Base-by-base conservation (phyloP, 2,329 filamentous ascomycete species). In the Cladosporium velox region DNA sequence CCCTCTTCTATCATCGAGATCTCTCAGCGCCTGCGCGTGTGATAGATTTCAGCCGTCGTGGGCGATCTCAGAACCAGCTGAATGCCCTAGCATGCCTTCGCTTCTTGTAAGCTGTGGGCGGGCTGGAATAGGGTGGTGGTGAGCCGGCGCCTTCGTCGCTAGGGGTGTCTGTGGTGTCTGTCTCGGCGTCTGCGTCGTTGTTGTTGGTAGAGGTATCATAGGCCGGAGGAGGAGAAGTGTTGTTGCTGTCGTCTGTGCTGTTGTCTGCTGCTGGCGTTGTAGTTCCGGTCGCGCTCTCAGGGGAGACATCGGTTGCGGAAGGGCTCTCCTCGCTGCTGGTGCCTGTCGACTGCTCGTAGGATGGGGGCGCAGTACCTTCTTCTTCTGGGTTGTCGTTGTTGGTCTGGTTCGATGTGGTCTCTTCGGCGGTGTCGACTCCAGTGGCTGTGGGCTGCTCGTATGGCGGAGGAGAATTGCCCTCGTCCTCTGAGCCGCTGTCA, bases 11-110 rank as follows among this genome's bases (percentile, higher is more conserved):
- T 55, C 52, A 34, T 55, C 38, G 1, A 15, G 32, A 21, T 10
- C 10, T 58, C 4, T 58, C 55, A 58, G 55, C 55, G 55, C 34
- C 55, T 7, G 55, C 55, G 34, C 34, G 34, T 24, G 18, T 24
- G 18, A 34, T 11, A 15, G 11, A 10, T 15, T 10, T 35, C 14
- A 7, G 12, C 3, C 11, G 21, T 58, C 3, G 12, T 41, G 28
- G 15, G 38, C 24, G 14, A 44, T 26, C 47, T 63, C 24, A 63
- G 30, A 63, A 55, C 60, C 32, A 54, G 32, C 30, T 38, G 30
- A 63, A 63, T 4, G 49, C 30, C 21, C 60, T 63, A 44, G 60
- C 60, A 18, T 63, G 60, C 18, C 60, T 52, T 10, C 60, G 49
- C 60, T 41, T 34, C 26, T 49, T 51, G 47, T 63, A 63, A 28